Base-by-base conservation (phyloP, 2,329 filamentous ascomycete genomes). In the Claviceps cyperi region DNA sequence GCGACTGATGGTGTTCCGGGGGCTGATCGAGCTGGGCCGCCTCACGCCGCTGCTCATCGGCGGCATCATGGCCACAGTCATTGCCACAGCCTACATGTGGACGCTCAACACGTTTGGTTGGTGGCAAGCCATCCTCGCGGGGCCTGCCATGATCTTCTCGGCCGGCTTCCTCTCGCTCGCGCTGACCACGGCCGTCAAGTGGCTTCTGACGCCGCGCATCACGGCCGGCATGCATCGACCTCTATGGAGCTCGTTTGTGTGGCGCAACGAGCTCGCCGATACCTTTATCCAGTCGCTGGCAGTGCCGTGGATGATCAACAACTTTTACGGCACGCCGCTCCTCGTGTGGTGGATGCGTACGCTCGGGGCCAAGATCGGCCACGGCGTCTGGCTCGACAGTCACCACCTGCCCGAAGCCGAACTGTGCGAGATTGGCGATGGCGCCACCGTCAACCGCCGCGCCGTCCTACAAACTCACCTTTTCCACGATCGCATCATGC, bases 211-310 rank as follows among this genome's bases (percentile, higher is more conserved):
- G 19, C 55, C 53, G 13, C 47, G 50, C 36, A 51, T 58, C 22
- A 46, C 36, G 0, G 28, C 52, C 32, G 55, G 56, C 21, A 51
- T 52, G 50, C 52, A 56, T n/a, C 52, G 50, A 40, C 56, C 56
- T 15, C 50, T 58, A 2, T 58, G 56, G 56, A 58, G 55, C 48
- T 55, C 54, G 2, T 58, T 58, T 32, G 56, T 58, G 38, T 58
- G 56, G 56, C 55, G 56, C 49, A 58, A 58, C 44, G 56, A 80
- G 51, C 66, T 85, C 43, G 84, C 81, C 15, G 76, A 79, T 57
- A 62, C 65, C 28, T 81, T 86, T 58, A 66, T 86, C 44, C 71
- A 76, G 47, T 51, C 51, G 8, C 44, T 58, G 8, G 55, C 53
- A 9, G 48, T 56, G 1, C 56, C 56, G 4, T 54, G 53, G 46